A percentile compares a stretch with the other conserved stretches of the same genome.
Evolutionary conservation across 1,284 basidiomycete genomes (phyloP).

Genomic region (Fistulinella cinereoalba): DNA sequence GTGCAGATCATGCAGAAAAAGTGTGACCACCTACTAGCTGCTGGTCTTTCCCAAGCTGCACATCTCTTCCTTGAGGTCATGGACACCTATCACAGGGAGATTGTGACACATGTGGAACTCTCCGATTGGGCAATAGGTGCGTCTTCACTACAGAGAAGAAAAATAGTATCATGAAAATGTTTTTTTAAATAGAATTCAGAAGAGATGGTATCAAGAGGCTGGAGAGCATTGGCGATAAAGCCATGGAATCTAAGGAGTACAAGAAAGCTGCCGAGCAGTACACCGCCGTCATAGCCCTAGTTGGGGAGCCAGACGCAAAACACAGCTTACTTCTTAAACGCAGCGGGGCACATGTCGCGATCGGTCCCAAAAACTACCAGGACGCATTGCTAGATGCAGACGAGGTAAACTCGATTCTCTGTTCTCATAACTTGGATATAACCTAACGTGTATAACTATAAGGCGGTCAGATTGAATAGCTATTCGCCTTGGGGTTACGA

Average conservation of each 20-base stretch:
- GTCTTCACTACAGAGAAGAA: too few relatives aligned
- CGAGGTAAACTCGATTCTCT: neutral
- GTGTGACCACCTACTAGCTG: neutral
- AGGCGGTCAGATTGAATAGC: conserved; percentile 3
- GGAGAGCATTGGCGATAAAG: conserved; percentile 1
- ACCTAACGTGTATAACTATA: neutral
- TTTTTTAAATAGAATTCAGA: neutral
- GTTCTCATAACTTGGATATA: neutral
- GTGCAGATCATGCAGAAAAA: conserved; percentile 4
- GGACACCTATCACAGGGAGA: neutral
- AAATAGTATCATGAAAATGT: too few relatives aligned
- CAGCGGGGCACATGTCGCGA: neutral
- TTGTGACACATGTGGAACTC: conserved; percentile 1
- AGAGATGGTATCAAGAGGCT: neutral
- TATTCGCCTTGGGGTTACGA: conserved; percentile 4
- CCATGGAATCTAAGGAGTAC: neutral
- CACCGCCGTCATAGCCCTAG: conserved; percentile 1
- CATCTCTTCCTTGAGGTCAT: neutral
- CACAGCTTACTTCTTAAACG: conserved; percentile 4
- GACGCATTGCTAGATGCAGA: conserved; percentile 1
- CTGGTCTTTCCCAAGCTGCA: neutral
- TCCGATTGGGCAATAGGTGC: conserved; percentile 3
- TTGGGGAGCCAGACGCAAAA: neutral
- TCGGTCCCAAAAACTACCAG: neutral
- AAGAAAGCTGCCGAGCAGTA: conserved; percentile 1